phyloP scores from a whole-genome alignment of 441 rosid genomes.

The Monsonia emarginata region DNA sequence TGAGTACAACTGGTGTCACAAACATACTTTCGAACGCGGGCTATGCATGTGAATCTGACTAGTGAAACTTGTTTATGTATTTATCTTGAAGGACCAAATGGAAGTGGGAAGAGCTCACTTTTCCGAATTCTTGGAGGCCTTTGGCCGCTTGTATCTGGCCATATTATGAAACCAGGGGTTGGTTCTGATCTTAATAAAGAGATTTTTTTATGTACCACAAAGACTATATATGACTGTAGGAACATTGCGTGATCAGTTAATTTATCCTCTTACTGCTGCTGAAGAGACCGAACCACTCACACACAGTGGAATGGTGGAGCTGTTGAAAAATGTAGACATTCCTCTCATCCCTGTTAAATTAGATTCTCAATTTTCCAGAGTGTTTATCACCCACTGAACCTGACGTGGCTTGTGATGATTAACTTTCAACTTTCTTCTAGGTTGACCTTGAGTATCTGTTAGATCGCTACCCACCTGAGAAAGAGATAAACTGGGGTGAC shows the following conservation, averaged over 20 bases:
- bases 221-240: conserved; percentile 97
- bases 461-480: conserved; percentile 81
- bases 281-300: conserved; percentile 68
- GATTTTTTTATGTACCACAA: conserved; percentile 95
- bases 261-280: conserved; percentile 82
- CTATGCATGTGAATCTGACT: background rate
- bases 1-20: conserved; percentile 1
- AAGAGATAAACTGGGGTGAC: conserved; percentile 97
- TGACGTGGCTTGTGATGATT: background rate
- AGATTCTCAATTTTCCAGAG: conserved; percentile 4
- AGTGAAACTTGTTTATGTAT: background rate
- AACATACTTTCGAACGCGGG: background rate
- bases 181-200: conserved; percentile 99
- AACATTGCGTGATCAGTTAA: conserved; percentile 94
- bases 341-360: conserved; percentile 10
- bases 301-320: conserved; percentile 75
- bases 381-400: conserved; percentile 10
- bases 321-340: conserved; percentile 67
- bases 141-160: conserved; percentile 96
- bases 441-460: conserved; percentile 93
- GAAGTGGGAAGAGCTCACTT: conserved; percentile 99
- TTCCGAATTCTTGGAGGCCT: conserved; percentile 98
- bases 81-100: conserved; percentile 83
- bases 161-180: conserved; percentile 95
- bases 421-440: conserved; percentile 30